phyloP scores from a whole-genome alignment of 2,329 filamentous ascomycete genomes.

The Blastomyces silverae region DNA sequence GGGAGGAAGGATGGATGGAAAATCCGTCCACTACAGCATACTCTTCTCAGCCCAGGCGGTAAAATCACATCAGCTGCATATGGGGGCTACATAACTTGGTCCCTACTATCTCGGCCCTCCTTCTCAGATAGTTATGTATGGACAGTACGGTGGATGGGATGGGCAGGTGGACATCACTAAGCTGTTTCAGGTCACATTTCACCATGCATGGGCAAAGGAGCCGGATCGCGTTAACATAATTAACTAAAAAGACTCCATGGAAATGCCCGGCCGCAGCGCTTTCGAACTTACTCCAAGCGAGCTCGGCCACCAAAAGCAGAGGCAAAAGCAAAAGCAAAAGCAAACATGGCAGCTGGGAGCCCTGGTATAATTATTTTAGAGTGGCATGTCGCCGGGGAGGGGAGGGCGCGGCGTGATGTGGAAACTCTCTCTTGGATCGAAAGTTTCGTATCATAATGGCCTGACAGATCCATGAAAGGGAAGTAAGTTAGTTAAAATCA shows the following conservation, averaged over 20 bases:
- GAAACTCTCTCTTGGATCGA: not conserved
- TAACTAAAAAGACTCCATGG: not conserved
- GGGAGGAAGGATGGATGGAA: too few relatives aligned
- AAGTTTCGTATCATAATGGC: not conserved
- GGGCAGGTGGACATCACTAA: not conserved
- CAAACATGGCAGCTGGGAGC: not conserved
- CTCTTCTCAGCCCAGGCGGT: not conserved
- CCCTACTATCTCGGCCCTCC: too few relatives aligned
- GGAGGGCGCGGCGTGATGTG: not conserved
- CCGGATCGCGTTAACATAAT: not conserved
- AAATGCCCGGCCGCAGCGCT: too few relatives aligned
- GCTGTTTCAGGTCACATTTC: slow-evolving; percentile 4
- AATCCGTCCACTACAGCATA: too few relatives aligned
- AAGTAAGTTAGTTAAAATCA: too few relatives aligned
- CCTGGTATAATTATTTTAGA: not conserved
- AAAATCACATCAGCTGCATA: slow-evolving; percentile 2
- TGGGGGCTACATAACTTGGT: too few relatives aligned
- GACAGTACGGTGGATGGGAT: too few relatives aligned
- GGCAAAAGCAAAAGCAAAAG: not conserved
- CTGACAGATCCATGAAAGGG: not conserved
- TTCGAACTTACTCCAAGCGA: not conserved
- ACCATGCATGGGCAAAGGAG: not conserved
- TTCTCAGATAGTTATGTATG: too few relatives aligned
- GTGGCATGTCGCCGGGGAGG: not conserved
- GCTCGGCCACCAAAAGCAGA: not conserved